Conservation (phyloP, 495 filamentous ascomycete species). For the Pyrenula massariospora region DNA sequence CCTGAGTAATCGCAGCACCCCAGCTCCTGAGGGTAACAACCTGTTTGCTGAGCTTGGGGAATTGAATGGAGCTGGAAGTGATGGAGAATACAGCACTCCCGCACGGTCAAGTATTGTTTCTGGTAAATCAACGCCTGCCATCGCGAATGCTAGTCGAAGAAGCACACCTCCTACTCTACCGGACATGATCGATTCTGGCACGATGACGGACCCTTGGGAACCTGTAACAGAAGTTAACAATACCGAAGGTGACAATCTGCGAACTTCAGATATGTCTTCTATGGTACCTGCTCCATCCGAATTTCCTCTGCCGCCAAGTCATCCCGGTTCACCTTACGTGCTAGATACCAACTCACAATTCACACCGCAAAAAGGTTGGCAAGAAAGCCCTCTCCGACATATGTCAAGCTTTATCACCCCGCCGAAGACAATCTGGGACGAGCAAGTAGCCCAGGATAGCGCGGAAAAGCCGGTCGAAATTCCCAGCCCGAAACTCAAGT, state of each 20-base stretch:
- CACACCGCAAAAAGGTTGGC: not conserved
- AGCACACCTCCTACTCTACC: slow-evolving; percentile 20
- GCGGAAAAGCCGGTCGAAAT: not conserved
- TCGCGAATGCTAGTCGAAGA: slow-evolving; percentile 18
- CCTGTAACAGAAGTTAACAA: not conserved
- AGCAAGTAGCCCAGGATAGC: slow-evolving; percentile 9
- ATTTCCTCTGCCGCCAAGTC: slow-evolving; percentile 1
- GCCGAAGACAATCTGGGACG: slow-evolving; percentile 28
- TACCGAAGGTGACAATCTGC: not conserved
- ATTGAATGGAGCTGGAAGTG: slow-evolving; percentile 54
- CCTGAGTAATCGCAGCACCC: slow-evolving; percentile 25
- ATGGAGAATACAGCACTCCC: slow-evolving; percentile 30
- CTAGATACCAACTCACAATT: not conserved
- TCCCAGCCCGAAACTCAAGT: not conserved
- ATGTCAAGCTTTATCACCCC: slow-evolving; percentile 23
- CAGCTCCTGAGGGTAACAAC: slow-evolving; percentile 56
- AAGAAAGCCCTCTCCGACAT: not conserved
- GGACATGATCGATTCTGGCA: slow-evolving; percentile 65
- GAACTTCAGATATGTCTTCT: not conserved
- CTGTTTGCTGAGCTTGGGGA: slow-evolving; percentile 84
- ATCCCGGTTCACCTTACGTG: not conserved
- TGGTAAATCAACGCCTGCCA: slow-evolving; percentile 40
- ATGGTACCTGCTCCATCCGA: not conserved
- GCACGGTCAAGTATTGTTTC: slow-evolving; percentile 20
- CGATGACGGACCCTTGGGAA: slow-evolving; percentile 75